Evolutionary conservation across 371 early-diverging fungal species (phyloP).

Genomic region (Mucor sp.): DNA sequence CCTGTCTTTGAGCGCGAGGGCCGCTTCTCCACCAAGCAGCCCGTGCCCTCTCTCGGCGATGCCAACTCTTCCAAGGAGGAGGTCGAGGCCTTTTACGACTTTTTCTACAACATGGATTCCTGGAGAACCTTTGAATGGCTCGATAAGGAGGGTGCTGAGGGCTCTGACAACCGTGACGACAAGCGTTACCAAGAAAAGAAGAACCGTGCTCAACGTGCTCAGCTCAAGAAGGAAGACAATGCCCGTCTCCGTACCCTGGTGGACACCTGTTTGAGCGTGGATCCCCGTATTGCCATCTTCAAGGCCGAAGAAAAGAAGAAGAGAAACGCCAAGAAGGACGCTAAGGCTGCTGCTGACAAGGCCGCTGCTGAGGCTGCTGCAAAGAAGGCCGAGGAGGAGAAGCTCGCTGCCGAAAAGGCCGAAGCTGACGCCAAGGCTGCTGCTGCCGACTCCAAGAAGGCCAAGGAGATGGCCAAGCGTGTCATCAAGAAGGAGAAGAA

Average conservation of each 20-base stretch:
- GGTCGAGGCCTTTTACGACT: slow-evolving; percentile 95
- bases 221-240: slow-evolving; percentile 96
- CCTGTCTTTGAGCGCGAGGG: slow-evolving; percentile 92
- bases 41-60: slow-evolving; percentile 86
- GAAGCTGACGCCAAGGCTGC: slow-evolving; percentile 67
- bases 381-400: slow-evolving; percentile 54
- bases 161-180: slow-evolving; percentile 89
- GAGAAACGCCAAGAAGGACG: slow-evolving; percentile 89
- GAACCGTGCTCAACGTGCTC: slow-evolving; percentile 92
- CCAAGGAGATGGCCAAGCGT: slow-evolving; percentile 77
- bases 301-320: slow-evolving; percentile 89
- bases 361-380: slow-evolving; percentile 68
- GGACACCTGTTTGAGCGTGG: slow-evolving; percentile 79
- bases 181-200: slow-evolving; percentile 94
- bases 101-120: slow-evolving; percentile 96
- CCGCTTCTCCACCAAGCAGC: slow-evolving; percentile 89
- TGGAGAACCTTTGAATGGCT: slow-evolving; percentile 98
- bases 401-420: slow-evolving; percentile 52
- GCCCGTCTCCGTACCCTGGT: slow-evolving; percentile 86
- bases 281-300: slow-evolving; percentile 91
- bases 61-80: slow-evolving; percentile 71
- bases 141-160: slow-evolving; percentile 95
- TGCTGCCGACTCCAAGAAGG: slow-evolving; percentile 69
- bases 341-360: slow-evolving; percentile 79
- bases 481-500: slow-evolving; percentile 91